Conservation (phyloP, 2,329 filamentous ascomycete species). For the Xylaria sp. region DNA sequence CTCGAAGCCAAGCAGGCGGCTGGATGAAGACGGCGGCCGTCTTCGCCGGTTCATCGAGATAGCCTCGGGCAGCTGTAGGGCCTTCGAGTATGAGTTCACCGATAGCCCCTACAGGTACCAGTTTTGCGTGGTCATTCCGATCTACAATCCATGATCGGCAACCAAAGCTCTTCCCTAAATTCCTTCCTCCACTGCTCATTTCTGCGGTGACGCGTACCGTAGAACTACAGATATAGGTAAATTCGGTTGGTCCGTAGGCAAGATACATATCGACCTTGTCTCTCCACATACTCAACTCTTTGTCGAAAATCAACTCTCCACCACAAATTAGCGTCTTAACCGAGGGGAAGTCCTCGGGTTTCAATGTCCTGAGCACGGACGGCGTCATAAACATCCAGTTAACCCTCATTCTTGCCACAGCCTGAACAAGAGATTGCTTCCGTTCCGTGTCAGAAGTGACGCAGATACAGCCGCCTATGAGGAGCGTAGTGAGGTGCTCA, state of each 20-base stretch:
- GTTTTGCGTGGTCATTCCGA: background rate
- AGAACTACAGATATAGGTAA: background rate
- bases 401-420: constrained; percentile 26
- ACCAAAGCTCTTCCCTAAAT: background rate
- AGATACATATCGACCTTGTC: constrained; percentile 30
- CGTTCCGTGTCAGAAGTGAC: constrained; percentile 27
- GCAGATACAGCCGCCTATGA: constrained; percentile 34
- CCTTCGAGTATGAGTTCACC: constrained; percentile 23
- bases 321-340: constrained; percentile 35
- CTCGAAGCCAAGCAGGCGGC: background rate
- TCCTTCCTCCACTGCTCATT: background rate
- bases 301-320: constrained; percentile 33
- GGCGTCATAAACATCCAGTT: constrained; percentile 34
- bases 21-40: constrained; percentile 15
- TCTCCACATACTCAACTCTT: constrained; percentile 29
- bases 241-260: constrained; percentile 35
- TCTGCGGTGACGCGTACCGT: background rate
- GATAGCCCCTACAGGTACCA: constrained; percentile 6
- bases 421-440: constrained; percentile 20
- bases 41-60: constrained; percentile 7
- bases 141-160: constrained; percentile 19
- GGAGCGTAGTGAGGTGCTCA: constrained; percentile 30
- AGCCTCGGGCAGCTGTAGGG: constrained; percentile 3
- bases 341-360: constrained; percentile 32
- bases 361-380: constrained; percentile 29